phyloP scores from a whole-genome alignment of 1,284 basidiomycete genomes.

The Tilletia indica region DNA sequence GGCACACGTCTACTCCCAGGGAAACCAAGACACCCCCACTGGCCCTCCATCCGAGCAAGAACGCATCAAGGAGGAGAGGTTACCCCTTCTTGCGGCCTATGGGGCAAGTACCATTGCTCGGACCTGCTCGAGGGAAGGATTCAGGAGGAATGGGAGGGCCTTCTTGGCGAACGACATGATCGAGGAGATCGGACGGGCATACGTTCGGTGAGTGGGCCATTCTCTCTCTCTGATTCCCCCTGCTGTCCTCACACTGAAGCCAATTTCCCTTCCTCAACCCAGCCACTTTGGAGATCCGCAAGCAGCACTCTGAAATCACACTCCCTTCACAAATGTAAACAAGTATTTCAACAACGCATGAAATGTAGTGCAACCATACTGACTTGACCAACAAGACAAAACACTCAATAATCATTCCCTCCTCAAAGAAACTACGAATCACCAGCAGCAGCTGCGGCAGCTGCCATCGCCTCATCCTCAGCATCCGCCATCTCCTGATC shows the following conservation, averaged over 20 bases:
- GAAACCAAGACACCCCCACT: conserved; percentile 58
- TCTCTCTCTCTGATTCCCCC: not conserved
- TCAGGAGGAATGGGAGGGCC: conserved; percentile 71
- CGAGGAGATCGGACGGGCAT: conserved; percentile 55
- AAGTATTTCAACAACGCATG: too few species aligned
- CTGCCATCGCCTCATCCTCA: conserved; percentile 6
- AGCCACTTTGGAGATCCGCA: conserved; percentile 21
- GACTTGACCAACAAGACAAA: not conserved
- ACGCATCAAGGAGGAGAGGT: conserved; percentile 57
- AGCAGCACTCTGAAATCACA: conserved; percentile 9
- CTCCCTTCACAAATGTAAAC: not conserved
- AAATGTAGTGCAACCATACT: too few species aligned
- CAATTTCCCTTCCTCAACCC: not conserved
- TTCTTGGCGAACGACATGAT: conserved; percentile 86
- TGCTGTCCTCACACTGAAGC: not conserved
- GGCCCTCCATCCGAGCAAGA: conserved; percentile 60
- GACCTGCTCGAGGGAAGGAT: conserved; percentile 74
- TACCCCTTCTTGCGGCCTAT: conserved; percentile 82
- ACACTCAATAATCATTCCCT: too few species aligned
- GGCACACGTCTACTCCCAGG: conserved; percentile 85
- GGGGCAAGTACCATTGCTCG: conserved; percentile 85
- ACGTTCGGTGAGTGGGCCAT: conserved; percentile 36
- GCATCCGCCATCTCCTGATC: conserved; percentile 11
- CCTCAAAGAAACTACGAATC: too few species aligned
- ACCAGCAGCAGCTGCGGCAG: not conserved